Base-by-base conservation (phyloP, 495 filamentous ascomycete species). In the Glonium stellatum region DNA sequence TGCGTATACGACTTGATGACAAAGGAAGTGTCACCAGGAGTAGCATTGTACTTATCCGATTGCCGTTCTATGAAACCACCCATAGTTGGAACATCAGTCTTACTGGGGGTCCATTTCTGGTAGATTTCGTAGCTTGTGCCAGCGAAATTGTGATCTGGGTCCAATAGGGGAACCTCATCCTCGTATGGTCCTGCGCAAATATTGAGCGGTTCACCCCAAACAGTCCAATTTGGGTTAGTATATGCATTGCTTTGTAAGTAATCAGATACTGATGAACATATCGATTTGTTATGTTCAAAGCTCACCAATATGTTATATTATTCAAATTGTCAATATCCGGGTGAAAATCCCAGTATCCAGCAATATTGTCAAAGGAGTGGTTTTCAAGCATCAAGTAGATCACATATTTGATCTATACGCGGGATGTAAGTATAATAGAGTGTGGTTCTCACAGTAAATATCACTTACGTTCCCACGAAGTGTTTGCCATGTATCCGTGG, bases 291-390 rank as follows among this genome's bases (percentile, higher is more conserved):
- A 2, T 31, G 2, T 31, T 31, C 27, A 2, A 6, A 6, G 6
- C 27, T 31, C 27, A 31, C 27, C 74, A 77, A 66, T 66, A 76
- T 1, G 47, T 51, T 54, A 64, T 63, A 50, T 72, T 71, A 58
- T 64, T 66, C 22, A 76, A 67, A 59, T 72, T 74, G 65, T 77
- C 73, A 37, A 76, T 77, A 34, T 74, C 70, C 0, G 67, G 67
- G 60, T 74, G 66, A 58, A 75, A 74, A 61, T 72, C 66, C 72
- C 73, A 78, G 68, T 74, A 76, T 31, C 73, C 72, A 18, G 70
- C 73, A 41, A 78, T 75, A 64, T 75, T 77, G 64, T 78, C 75
- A 57, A 76, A 78, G 46, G 74, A 76, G 62, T 76, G 75, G 52
- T 78, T 79, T 59, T 77, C 76, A 58, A 75, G 69, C 55, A 75